Conservation (phyloP, 1,284 basidiomycete genomes). For the Ganoderma sp. region DNA sequence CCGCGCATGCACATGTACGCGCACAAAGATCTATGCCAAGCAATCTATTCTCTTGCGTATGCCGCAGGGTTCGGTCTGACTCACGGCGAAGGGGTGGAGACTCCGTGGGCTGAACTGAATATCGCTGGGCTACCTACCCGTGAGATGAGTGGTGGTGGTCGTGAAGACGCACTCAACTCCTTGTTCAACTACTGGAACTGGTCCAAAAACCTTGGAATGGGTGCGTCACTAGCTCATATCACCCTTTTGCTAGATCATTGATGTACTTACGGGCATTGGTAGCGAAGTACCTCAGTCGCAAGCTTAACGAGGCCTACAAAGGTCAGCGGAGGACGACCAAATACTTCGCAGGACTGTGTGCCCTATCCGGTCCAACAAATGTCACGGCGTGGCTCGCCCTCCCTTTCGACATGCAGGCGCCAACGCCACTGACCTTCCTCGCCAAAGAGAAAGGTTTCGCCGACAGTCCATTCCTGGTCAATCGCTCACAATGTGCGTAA, state of each 20-base stretch:
- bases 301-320: slow-evolving; percentile 1
- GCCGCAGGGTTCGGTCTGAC: slow-evolving; percentile 1
- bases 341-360: slow-evolving; percentile 6
- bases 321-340: neutral
- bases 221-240: neutral
- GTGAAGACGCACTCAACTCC: slow-evolving; percentile 5
- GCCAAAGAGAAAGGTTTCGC: slow-evolving; percentile 4
- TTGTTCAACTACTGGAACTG: slow-evolving; percentile 15
- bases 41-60: slow-evolving; percentile 6
- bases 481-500: neutral
- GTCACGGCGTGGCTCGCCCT: slow-evolving; percentile 5
- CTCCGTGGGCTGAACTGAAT: slow-evolving; percentile 13
- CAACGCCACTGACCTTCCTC: slow-evolving; percentile 6
- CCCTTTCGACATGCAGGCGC: slow-evolving; percentile 7
- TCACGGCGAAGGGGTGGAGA: slow-evolving; percentile 15
- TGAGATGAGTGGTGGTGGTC: slow-evolving; percentile 9
- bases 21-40: slow-evolving; percentile 16
- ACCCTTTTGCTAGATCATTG: no score
- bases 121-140: neutral
- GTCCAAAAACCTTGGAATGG: neutral
- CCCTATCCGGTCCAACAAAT: neutral
- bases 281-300: neutral
- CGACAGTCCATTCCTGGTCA: neutral
- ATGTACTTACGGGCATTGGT: no score
- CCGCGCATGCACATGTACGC: slow-evolving; percentile 13